Percentiles rank a stretch among this genome's conserved stretches.
phyloP scores from a whole-genome alignment of 2,329 filamentous ascomycete species.

The Phyllosticta citribraziliensis region DNA sequence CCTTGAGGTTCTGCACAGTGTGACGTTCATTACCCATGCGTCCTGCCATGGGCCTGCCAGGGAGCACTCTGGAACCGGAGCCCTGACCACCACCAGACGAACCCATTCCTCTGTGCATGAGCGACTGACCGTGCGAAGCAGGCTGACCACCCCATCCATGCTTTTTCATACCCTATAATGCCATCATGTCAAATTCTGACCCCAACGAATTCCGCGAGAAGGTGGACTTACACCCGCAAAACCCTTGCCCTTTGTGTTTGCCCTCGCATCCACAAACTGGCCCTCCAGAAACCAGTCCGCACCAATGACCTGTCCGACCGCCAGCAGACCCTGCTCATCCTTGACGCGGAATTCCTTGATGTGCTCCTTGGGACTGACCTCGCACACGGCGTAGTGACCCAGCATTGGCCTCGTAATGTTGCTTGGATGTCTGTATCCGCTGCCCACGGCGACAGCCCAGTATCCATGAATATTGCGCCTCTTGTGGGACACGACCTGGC shows the following conservation, averaged over 20 bases:
- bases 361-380: slow-evolving; percentile 73
- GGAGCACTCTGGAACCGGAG: slow-evolving; percentile 80
- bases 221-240: slow-evolving; percentile 62
- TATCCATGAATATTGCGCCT: slow-evolving; percentile 75
- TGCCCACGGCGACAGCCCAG: slow-evolving; percentile 84
- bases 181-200: not conserved
- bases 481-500: slow-evolving; percentile 83
- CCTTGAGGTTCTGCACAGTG: slow-evolving; percentile 83
- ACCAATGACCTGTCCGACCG: slow-evolving; percentile 63
- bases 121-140: slow-evolving; percentile 88
- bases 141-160: slow-evolving; percentile 84
- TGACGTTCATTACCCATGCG: slow-evolving; percentile 85
- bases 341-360: slow-evolving; percentile 82
- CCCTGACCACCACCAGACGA: slow-evolving; percentile 84
- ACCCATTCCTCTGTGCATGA: slow-evolving; percentile 87
- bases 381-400: slow-evolving; percentile 77
- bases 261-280: slow-evolving; percentile 79
- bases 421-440: slow-evolving; percentile 59
- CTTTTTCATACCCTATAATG: slow-evolving; percentile 72
- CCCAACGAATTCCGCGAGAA: not conserved
- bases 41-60: slow-evolving; percentile 96
- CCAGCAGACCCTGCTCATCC: slow-evolving; percentile 59
- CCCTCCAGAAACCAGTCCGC: slow-evolving; percentile 90
- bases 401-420: slow-evolving; percentile 77
- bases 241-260: slow-evolving; percentile 74